phyloP scores from a whole-genome alignment of 164 flowering plant species.

The Vitis riparia region DNA sequence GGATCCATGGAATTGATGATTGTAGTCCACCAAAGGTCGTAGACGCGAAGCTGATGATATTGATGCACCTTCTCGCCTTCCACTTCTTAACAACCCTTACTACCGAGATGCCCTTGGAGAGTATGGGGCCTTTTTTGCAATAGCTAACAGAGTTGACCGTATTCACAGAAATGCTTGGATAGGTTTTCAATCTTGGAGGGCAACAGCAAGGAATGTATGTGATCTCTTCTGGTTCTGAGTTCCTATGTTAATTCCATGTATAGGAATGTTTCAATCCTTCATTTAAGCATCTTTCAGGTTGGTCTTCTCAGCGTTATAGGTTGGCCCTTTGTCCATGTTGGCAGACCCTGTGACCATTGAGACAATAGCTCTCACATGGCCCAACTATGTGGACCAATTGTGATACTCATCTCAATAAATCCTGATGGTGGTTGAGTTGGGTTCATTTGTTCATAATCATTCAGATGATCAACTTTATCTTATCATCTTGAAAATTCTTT shows the following conservation, averaged over 20 bases:
- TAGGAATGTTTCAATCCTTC: background rate
- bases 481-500: no score
- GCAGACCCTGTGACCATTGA: background rate
- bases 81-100: conserved; percentile 68
- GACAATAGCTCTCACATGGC: background rate
- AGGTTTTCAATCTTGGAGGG: conserved; percentile 98
- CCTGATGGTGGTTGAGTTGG: no score
- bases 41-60: conserved; percentile 82
- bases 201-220: conserved; percentile 77
- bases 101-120: conserved; percentile 84
- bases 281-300: background rate
- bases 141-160: conserved; percentile 85
- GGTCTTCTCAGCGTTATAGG: background rate
- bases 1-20: conserved; percentile 15
- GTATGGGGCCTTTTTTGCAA: conserved; percentile 86
- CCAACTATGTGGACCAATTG: background rate
- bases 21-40: conserved; percentile 86
- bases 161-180: conserved; percentile 98
- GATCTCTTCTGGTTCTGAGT: background rate
- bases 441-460: no score
- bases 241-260: background rate
- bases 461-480: no score
- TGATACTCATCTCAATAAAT: no score
- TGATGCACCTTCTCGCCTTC: conserved; percentile 90
- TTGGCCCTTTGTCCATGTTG: background rate